Evolutionary conservation across 1,284 basidiomycete genomes (phyloP), one percentile per base, ranked within the genome.

Genomic region (Ceratobasidium sp.): DNA sequence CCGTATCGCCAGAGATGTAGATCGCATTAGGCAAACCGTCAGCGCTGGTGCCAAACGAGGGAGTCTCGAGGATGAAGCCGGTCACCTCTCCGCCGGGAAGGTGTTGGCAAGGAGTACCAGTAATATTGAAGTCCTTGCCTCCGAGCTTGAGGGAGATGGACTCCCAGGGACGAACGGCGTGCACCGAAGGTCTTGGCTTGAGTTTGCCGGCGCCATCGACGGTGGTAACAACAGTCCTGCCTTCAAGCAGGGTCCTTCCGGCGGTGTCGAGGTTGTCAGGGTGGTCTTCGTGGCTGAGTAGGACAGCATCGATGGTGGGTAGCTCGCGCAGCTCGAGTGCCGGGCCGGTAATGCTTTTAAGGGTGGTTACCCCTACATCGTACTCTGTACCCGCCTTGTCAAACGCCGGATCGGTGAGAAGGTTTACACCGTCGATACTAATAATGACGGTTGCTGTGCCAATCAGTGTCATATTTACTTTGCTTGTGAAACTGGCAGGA

Each of bases 231-330:
- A 71, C 70, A 5, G 38, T 53, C n/a, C 67, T 40, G 1, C 57
- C 70, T 3, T 71, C 70, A 27, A 71, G 56, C 7, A 69, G 47
- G 15, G 42, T 29, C n/a, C 70, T 31, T 8, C 70, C 70, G 29
- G 52, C 42, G 0, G 45, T 62, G 35, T 71, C 70, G 4, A 71
- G 52, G 43, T 71, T 71, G 50, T 71, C 70, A 2, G 57, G 55
- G 32, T 71, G 70, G 31, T 71, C 70, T 62, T 71, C 70, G 45
- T 71, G 70, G 35, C 56, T 62, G n/a, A 71, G 52, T 2, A 71
- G 57, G 15, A 71, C 67, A 0, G 65, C 65, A 20, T 71, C 67
- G 57, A 71, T 64, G 6, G 45, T 27, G 20, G 70, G 70, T 20
- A 69, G 52, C 3, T 62, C 55, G n/a, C 54, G 57, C 3, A 69